Evolutionary conservation across 768 basidiomycete genomes (phyloP).

Genomic region (Leccinum rimulosum): DNA sequence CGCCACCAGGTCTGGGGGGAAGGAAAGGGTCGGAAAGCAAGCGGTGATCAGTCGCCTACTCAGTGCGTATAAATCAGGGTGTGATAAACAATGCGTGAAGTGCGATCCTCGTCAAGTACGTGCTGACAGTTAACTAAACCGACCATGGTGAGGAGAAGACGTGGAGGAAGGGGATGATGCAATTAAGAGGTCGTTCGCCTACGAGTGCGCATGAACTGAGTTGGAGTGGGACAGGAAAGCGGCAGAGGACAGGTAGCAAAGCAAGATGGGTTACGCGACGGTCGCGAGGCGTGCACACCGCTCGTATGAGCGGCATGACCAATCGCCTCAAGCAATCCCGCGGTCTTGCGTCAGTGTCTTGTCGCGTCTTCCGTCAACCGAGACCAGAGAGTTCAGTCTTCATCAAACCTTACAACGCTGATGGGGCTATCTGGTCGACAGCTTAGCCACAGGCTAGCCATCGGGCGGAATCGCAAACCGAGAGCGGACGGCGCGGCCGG

Average conservation of each 20-base stretch:
- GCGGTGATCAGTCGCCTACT: constrained; percentile 49
- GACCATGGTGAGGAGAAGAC: constrained; percentile 18
- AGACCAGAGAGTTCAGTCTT: constrained; percentile 50
- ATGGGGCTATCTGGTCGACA: constrained; percentile 13
- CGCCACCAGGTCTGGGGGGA: constrained; percentile 17
- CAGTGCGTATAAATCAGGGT: constrained; percentile 37
- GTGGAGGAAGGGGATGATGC: constrained; percentile 41
- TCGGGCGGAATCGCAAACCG: constrained; percentile 24
- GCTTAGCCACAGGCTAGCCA: constrained; percentile 43
- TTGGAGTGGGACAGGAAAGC: constrained; percentile 45
- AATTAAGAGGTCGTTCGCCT: constrained; percentile 78
- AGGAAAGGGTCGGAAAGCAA: constrained; percentile 25
- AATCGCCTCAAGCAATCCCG: constrained; percentile 52
- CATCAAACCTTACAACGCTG: constrained; percentile 38
- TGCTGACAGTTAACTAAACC: constrained; percentile 28
- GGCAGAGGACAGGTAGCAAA: constrained; percentile 38
- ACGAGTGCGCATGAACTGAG: constrained; percentile 56
- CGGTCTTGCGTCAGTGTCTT: constrained; percentile 74
- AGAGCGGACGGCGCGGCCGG: constrained; percentile 56
- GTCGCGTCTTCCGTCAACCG: constrained; percentile 51
- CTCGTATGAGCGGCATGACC: constrained; percentile 48
- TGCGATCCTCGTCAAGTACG: constrained; percentile 25
- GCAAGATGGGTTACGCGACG: constrained; percentile 49
- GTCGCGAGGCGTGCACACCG: constrained; percentile 53
- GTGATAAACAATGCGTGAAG: constrained; percentile 42